A percentile compares a stretch with the other conserved stretches of the same genome.
These are phyloP conservation scores for Umbelopsis sp. DNA, from an alignment of 192 early-diverging fungal species.

Conservation along the genomic window DNA sequence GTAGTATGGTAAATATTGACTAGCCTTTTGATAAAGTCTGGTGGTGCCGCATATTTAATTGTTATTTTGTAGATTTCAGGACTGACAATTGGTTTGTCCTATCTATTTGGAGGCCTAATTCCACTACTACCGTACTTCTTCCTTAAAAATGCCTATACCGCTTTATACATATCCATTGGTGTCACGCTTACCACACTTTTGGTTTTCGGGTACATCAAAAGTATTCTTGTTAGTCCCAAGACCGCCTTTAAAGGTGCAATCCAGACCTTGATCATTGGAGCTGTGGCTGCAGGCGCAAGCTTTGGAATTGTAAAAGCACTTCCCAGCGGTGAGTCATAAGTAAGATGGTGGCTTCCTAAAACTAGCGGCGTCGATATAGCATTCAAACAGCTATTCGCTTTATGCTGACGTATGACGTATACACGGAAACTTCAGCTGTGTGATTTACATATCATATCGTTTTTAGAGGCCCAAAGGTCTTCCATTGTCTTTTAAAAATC, in stretches of 20 bases:
- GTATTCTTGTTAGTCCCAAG: constrained; percentile 46
- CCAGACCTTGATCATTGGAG: constrained; percentile 52
- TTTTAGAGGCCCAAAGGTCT: too few relatives aligned
- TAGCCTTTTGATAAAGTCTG: too few relatives aligned
- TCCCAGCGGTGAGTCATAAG: not conserved
- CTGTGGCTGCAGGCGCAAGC: constrained; percentile 47
- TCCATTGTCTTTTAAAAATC: not conserved
- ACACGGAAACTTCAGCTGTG: too few relatives aligned
- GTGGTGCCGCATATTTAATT: too few relatives aligned
- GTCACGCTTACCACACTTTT: constrained; percentile 56
- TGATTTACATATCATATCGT: too few relatives aligned
- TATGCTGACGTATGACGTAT: too few relatives aligned
- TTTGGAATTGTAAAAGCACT: constrained; percentile 33
- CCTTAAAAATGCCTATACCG: constrained; percentile 39
- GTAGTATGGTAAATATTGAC: constrained; percentile 47
- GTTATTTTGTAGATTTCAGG: constrained; percentile 49
- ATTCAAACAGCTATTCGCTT: too few relatives aligned
- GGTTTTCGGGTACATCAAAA: constrained; percentile 65
- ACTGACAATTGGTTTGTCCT: constrained; percentile 60
- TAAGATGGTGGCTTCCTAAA: too few relatives aligned
- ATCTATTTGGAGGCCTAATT: constrained; percentile 68
- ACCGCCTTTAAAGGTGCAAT: constrained; percentile 43
- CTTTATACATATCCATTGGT: constrained; percentile 54
- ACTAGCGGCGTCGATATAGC: too few relatives aligned
- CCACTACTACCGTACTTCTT: constrained; percentile 65